phyloP scores from a whole-genome alignment of 1,139 yeast genomes.

The Yamadazyma siamensis region DNA sequence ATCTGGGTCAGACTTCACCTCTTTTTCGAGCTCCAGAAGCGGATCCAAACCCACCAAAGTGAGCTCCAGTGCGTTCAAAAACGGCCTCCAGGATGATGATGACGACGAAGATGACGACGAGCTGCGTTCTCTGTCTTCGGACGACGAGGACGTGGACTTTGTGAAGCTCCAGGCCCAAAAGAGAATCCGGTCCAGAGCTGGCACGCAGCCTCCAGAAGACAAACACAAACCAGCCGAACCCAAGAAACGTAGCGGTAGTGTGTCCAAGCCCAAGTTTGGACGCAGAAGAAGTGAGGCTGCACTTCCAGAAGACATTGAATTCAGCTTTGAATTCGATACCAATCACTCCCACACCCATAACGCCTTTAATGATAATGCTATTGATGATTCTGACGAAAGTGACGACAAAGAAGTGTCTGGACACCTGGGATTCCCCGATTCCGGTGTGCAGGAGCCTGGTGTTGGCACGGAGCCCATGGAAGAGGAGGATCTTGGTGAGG shows the following conservation, averaged over 20 bases:
- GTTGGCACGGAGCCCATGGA: conserved; percentile 6
- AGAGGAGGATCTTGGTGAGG: conserved; percentile 74
- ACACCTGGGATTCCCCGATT: conserved; percentile 51
- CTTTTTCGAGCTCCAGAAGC: too few relatives aligned
- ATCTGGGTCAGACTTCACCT: too few relatives aligned
- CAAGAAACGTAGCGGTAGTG: conserved; percentile 15
- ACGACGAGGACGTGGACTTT: conserved; percentile 69
- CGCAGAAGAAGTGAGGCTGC: conserved; percentile 39
- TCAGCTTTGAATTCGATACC: conserved; percentile 55
- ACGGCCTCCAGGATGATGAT: conserved; percentile 26
- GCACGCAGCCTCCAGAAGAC: conserved; percentile 17
- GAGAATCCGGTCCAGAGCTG: conserved; percentile 52
- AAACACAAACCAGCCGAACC: conserved; percentile 1
- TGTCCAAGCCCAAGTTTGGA: conserved; percentile 25
- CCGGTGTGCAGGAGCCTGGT: conserved; percentile 2
- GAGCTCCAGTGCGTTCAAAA: not conserved
- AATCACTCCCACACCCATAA: too few relatives aligned
- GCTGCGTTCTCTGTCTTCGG: conserved; percentile 38
- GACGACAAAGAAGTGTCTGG: conserved; percentile 41
- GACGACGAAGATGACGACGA: conserved; percentile 27
- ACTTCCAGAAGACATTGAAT: conserved; percentile 50
- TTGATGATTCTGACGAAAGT: conserved; percentile 17
- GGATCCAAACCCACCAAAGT: too few relatives aligned
- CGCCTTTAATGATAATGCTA: conserved; percentile 17
- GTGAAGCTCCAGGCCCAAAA: conserved; percentile 67